Evolutionary conservation across 768 basidiomycete genomes (phyloP).

Genomic region (Crucibulum laeve): DNA sequence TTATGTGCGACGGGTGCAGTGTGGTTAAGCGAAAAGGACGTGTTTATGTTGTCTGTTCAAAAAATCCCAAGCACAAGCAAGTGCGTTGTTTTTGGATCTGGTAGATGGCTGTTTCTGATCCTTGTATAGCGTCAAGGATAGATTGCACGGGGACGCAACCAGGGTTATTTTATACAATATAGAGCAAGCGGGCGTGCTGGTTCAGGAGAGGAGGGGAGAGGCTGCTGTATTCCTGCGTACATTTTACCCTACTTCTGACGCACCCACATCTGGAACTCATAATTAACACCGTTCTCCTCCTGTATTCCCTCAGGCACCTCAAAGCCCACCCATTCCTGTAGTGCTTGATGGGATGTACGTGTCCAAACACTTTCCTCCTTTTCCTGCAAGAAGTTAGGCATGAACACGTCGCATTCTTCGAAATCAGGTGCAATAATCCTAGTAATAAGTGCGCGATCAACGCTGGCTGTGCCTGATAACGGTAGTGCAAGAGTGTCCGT

Average conservation of each 20-base stretch:
- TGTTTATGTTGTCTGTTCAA: constrained; percentile 88
- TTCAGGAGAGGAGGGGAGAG: neutral
- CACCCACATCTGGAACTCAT: constrained; percentile 97
- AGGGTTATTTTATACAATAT: too few species aligned
- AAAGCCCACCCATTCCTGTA: constrained; percentile 77
- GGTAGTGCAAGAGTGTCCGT: constrained; percentile 51
- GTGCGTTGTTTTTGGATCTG: constrained; percentile 35
- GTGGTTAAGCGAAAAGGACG: constrained; percentile 87
- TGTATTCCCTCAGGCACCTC: constrained; percentile 72
- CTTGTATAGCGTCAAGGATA: constrained; percentile 62
- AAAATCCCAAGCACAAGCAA: constrained; percentile 98
- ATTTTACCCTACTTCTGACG: constrained; percentile 16
- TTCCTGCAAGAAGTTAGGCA: constrained; percentile 63
- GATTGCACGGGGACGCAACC: too few species aligned
- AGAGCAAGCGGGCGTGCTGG: too few species aligned
- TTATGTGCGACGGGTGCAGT: constrained; percentile 91
- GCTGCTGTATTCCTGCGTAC: neutral
- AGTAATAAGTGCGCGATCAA: constrained; percentile 86
- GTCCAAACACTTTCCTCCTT: constrained; percentile 42
- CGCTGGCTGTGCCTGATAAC: constrained; percentile 33
- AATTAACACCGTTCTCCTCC: constrained; percentile 78
- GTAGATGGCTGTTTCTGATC: constrained; percentile 8
- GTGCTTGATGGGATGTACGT: constrained; percentile 52
- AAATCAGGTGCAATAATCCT: constrained; percentile 73
- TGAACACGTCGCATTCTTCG: constrained; percentile 81